Conservation (phyloP, 176 grass and related monocot genomes). For the Phoenix roebelenii region DNA sequence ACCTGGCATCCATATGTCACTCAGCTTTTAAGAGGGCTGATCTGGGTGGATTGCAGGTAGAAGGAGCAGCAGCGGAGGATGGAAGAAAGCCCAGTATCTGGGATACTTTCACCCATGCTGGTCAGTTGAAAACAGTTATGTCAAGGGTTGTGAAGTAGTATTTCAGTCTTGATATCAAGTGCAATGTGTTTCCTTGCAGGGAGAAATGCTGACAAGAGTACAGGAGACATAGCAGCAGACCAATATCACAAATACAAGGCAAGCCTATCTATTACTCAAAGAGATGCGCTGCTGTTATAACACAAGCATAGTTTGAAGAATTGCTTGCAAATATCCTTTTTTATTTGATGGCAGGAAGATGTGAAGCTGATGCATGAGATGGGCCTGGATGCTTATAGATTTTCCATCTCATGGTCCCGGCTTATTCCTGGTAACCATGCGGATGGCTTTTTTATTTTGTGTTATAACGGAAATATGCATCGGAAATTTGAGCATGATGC, state of each 20-base stretch:
- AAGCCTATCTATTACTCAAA: conserved; percentile 4
- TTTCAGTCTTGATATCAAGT: no score
- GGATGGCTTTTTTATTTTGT: no score
- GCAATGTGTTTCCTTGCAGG: conserved; percentile 26
- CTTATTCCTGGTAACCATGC: conserved; percentile 46
- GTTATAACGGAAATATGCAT: no score
- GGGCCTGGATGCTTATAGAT: conserved; percentile 68
- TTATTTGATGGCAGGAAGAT: conserved; percentile 39
- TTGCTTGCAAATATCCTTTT: no score
- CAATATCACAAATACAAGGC: conserved; percentile 81
- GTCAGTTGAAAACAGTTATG: neutral
- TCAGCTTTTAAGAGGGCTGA: no score
- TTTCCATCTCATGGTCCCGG: conserved; percentile 66
- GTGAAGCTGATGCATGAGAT: conserved; percentile 80
- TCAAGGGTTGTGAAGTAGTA: no score
- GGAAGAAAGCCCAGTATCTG: conserved; percentile 19
- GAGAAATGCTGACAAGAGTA: conserved; percentile 23
- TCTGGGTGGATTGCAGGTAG: conserved; percentile 3
- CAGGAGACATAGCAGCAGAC: conserved; percentile 51
- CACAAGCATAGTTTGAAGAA: neutral
- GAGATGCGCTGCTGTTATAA: neutral
- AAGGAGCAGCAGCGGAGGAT: conserved; percentile 13
- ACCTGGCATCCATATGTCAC: no score
- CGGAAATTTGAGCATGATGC: no score
- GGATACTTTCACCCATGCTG: conserved; percentile 13